Evolutionary conservation across 129 eudicot species (phyloP), one percentile per base, ranked within the genome.

Genomic region (Pulicaria dysenterica): DNA sequence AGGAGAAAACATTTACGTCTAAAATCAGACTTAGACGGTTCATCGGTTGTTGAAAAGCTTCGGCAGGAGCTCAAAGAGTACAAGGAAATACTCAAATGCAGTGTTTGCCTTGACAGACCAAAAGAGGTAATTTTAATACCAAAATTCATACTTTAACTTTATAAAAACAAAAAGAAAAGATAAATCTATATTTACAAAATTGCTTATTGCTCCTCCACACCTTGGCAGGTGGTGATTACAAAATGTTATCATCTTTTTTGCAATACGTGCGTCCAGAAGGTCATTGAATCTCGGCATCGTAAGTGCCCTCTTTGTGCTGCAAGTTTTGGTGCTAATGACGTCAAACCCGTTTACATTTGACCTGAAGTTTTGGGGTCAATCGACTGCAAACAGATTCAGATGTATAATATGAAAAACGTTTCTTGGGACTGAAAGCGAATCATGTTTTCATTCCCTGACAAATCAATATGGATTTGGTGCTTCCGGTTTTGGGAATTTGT

Each of bases 201-300:
- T 24, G 31, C 31, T 24, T 2, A 2, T 24, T 24, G 31, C 31
- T 24, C 31, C 31, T 24, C 31, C 36, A 15, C 69, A 61, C 51
- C 49, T 57, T 73, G 70, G 69, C 97, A 95, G 99, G 99, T 95
- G 69, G 97, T 95, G 47, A 88, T 95, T 63, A 86, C 96, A 55
- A 95, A 91, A 87, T 95, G 99, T 76, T 95, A 83, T 84, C 99
- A 95, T 83, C 90, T 95, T 24, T 86, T 91, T 69, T 95, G 99
- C 81, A 83, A 82, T 69, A 64, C 77, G 8, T 95, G 99, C 46
- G 84, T 95, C 49, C 97, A 90, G 77, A 81, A 73, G 77, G 62
- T 95, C 5, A 71, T 88, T 46, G 99, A 86, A 60, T 67, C 87
- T 11, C 89, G 99, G 44, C 96, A 88, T 58, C 94, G 99, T 48